phyloP scores from a whole-genome alignment of 176 grass and related monocot genomes.

The Thalia dealbata region DNA sequence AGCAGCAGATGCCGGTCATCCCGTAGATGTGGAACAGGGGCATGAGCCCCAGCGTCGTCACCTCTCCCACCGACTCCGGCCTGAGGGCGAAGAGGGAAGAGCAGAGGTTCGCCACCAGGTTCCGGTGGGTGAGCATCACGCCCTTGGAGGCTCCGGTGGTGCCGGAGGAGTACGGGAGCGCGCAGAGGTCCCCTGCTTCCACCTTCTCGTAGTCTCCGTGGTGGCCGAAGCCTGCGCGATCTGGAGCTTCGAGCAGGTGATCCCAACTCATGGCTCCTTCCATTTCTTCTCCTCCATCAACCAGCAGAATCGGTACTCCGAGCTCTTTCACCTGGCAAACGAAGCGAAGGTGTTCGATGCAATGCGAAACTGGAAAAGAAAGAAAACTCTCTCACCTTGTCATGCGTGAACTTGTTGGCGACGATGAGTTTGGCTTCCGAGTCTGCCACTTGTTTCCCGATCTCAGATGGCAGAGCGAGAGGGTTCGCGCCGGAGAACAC shows the following conservation, averaged over 20 bases:
- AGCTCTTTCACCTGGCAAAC: conserved; percentile 41
- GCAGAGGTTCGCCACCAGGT: conserved; percentile 70
- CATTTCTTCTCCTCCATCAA: conserved; percentile 16
- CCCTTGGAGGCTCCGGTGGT: conserved; percentile 83
- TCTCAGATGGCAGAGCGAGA: conserved; percentile 38
- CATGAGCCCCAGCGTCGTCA: conserved; percentile 53
- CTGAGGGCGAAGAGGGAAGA: conserved; percentile 48
- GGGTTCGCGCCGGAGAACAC: conserved; percentile 81
- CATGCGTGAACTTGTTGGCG: conserved; percentile 37
- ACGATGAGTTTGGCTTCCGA: conserved; percentile 63
- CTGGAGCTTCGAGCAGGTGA: conserved; percentile 45
- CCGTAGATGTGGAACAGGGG: conserved; percentile 97
- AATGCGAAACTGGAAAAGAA: not conserved
- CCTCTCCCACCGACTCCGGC: conserved; percentile 23
- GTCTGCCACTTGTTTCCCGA: conserved; percentile 68
- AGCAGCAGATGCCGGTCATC: conserved; percentile 73
- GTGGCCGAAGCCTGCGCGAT: not conserved
- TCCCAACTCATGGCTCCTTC: conserved; percentile 41
- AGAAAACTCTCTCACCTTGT: conserved; percentile 28
- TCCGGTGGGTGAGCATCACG: conserved; percentile 88
- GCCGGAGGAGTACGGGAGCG: conserved; percentile 71
- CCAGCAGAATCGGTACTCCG: conserved; percentile 37
- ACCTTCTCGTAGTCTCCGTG: not conserved
- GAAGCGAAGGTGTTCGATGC: not conserved
- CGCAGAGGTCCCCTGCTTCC: conserved; percentile 56